phyloP scores from a whole-genome alignment of 352 stramenopile genomes.

The Globisporangium nodosum region DNA sequence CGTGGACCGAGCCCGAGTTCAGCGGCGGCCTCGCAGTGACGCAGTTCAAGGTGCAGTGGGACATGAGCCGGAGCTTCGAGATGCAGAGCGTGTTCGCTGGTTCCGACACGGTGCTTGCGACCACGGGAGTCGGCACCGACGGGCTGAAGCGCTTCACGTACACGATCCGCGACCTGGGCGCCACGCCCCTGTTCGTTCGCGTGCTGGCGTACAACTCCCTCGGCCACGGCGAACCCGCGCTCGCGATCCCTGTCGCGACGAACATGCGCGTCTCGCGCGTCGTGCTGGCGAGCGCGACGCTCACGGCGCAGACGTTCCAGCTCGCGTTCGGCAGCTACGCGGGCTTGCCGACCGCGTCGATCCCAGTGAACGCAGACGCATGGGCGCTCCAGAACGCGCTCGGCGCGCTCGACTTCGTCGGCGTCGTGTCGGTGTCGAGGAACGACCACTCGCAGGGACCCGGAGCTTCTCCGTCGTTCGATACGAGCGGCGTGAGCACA shows the following conservation, averaged over 20 bases:
- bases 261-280: conserved; percentile 53
- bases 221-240: conserved; percentile 53
- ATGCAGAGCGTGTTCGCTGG: conserved; percentile 57
- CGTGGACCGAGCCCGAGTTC: conserved; percentile 68
- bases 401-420: conserved; percentile 40
- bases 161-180: conserved; percentile 42
- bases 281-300: conserved; percentile 20
- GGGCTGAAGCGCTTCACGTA: conserved; percentile 19
- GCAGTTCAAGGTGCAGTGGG: conserved; percentile 94
- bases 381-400: conserved; percentile 47
- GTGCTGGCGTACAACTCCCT: conserved; percentile 79
- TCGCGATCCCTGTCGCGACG: conserved; percentile 34
- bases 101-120: conserved; percentile 28
- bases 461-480: conserved; percentile 24
- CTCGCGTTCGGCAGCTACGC: conserved; percentile 55
- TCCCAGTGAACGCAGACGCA: conserved; percentile 49
- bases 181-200: conserved; percentile 68
- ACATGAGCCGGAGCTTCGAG: conserved; percentile 80
- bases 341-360: conserved; percentile 19
- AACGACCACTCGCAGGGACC: conserved; percentile 58
- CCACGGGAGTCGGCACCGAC: background rate
- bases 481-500: conserved; percentile 40
- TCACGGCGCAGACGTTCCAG: conserved; percentile 49
- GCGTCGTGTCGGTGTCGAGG: conserved; percentile 44
- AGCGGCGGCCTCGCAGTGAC: conserved; percentile 70